A percentile compares a stretch with the other conserved stretches of the same genome.
phyloP scores from a whole-genome alignment of 2,329 filamentous ascomycete species.

The Xylogone sp. region DNA sequence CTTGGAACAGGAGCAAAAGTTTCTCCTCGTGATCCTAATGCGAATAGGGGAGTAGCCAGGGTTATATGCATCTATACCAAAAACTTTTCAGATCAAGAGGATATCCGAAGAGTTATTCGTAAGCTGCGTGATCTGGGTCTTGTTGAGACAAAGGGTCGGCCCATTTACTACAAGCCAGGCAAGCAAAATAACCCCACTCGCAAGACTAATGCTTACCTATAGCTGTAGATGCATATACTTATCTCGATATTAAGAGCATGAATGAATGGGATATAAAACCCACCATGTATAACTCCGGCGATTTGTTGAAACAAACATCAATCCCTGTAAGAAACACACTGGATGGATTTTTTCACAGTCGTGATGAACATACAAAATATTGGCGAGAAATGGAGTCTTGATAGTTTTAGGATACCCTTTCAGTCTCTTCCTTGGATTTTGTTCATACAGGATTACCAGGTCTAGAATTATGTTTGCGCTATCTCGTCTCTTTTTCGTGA shows the following conservation, averaged over 20 bases:
- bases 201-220: slow-evolving; percentile 7
- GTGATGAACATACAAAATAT: slow-evolving; percentile 13
- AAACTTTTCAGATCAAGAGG: slow-evolving; percentile 65
- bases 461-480: neutral
- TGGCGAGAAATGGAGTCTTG: slow-evolving; percentile 8
- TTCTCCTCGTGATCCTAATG: slow-evolving; percentile 46
- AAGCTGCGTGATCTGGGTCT: slow-evolving; percentile 61
- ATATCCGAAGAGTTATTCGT: slow-evolving; percentile 65
- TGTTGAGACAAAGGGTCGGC: slow-evolving; percentile 39
- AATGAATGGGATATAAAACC: slow-evolving; percentile 62
- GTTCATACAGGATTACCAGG: neutral
- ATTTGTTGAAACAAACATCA: slow-evolving; percentile 22
- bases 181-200: slow-evolving; percentile 8
- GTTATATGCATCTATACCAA: slow-evolving; percentile 76
- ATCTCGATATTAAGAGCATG: slow-evolving; percentile 55
- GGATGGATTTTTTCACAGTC: slow-evolving; percentile 15
- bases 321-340: slow-evolving; percentile 6
- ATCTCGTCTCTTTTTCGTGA: neutral
- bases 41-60: slow-evolving; percentile 34
- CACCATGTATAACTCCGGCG: slow-evolving; percentile 49
- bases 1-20: slow-evolving; percentile 74
- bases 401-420: neutral
- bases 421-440: neutral
- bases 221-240: slow-evolving; percentile 59
- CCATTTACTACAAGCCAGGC: slow-evolving; percentile 70